These are phyloP conservation scores for Carallia pectinifolia DNA, from an alignment of 345 rosid genomes.

Conservation along the genomic window DNA sequence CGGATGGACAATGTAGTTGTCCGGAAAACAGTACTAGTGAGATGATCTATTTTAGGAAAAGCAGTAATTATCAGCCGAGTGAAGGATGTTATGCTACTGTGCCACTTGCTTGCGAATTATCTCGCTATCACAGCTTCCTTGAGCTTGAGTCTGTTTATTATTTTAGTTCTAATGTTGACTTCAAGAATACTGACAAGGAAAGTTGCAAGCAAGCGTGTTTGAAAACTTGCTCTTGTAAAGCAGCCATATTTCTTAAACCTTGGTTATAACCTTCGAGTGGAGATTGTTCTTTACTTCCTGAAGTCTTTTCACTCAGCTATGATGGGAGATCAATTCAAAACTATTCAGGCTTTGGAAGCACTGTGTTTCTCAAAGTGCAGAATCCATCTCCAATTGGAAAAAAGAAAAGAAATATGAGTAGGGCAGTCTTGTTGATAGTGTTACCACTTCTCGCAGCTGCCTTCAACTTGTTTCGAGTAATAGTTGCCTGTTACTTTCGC, in stretches of 20 bases:
- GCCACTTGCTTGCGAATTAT: constrained; percentile 19
- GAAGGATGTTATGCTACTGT: constrained; percentile 25
- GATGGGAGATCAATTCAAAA: too few relatives aligned
- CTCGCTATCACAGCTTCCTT: constrained; percentile 17
- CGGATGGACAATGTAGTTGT: constrained; percentile 23
- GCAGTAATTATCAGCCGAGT: constrained; percentile 12
- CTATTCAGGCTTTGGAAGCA: too few relatives aligned
- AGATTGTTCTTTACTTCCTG: too few relatives aligned
- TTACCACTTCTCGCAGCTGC: too few relatives aligned
- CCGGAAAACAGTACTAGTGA: constrained; percentile 1
- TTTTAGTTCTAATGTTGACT: neutral
- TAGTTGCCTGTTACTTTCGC: too few relatives aligned
- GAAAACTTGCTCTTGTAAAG: constrained; percentile 35
- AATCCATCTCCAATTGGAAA: too few relatives aligned
- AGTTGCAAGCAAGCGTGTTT: constrained; percentile 24
- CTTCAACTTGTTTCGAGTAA: too few relatives aligned
- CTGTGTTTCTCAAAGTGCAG: too few relatives aligned
- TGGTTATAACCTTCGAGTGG: neutral
- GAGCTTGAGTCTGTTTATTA: constrained; percentile 22
- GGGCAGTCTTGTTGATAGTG: too few relatives aligned
- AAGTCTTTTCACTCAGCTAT: too few relatives aligned
- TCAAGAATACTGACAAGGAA: neutral
- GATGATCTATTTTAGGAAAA: constrained; percentile 18
- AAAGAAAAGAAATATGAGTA: too few relatives aligned
- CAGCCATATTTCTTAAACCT: constrained; percentile 21